Evolutionary conservation across 225 moss, liverwort and hornwort species (phyloP), one percentile per base, ranked within the genome.

Genomic region (Rhytidiadelphus loreus): DNA sequence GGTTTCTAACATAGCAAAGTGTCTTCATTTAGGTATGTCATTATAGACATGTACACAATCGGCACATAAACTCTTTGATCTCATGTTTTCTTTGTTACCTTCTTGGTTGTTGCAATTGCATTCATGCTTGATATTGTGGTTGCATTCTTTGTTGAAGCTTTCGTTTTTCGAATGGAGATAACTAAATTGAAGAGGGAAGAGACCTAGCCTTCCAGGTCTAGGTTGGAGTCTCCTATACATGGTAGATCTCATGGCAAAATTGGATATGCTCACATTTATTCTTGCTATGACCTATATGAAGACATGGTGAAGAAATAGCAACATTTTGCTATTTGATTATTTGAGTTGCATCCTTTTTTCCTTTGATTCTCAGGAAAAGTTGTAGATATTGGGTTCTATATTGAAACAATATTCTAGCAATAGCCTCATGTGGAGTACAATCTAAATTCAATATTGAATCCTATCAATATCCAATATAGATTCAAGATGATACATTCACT

Each of bases 121-220:
- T 94, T 95, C 69, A 96, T 92, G 44, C 91, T 96, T 78, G 95
- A 97, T 75, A 95, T 98, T 24, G 94, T 96, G 57, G 95, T 97
- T n/a, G 95, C 96, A 11, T 96, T 94, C 83, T 93, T 95, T 33
- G 95, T 97, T 50, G 97, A 93, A 82, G 91, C 95, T 17, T 95
- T 96, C 81, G 91, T 94, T 20, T 90, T 89, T 22, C 93, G 92
- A 88, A 90, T 95, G 96, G 93, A 94, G 86, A 92, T 84, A 87
- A 88, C 93, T n/a, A 88, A 93, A 80, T 63, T 33, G 29, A 41
- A 72, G 57, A 77, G 5, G 61, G 21, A 56, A 21, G 64, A 85
- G 19, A 22, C n/a, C 29, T 44, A 26, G 16, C 44, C 76, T 72
- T 86, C 82, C 9, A 85, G 46, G 39, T 84, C 83, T 33, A 73